phyloP scores from a whole-genome alignment of 2,329 filamentous ascomycete genomes.

The Pezicula neosporulosa region DNA sequence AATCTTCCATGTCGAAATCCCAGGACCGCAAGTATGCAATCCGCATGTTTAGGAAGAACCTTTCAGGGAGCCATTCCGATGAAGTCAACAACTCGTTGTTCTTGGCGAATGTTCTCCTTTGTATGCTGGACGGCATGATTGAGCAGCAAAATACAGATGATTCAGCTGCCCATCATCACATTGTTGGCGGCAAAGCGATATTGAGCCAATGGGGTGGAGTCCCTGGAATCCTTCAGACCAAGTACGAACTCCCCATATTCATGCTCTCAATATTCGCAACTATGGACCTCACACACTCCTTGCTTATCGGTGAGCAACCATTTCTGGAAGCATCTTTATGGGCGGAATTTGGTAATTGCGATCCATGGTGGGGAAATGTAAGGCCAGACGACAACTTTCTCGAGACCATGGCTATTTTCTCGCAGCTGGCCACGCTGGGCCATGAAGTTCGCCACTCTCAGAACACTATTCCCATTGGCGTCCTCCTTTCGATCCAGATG shows the following conservation, averaged over 20 bases:
- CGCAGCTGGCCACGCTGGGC: conserved; percentile 31
- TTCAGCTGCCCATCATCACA: conserved; percentile 21
- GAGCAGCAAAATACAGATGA: conserved; percentile 20
- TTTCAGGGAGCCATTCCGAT: conserved; percentile 29
- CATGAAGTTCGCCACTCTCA: conserved; percentile 22
- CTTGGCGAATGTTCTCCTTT: conserved; percentile 39
- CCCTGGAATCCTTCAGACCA: conserved; percentile 16
- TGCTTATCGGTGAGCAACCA: conserved; percentile 35
- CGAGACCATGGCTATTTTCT: conserved; percentile 28
- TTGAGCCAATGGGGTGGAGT: conserved; percentile 23
- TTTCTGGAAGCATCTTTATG: conserved; percentile 35
- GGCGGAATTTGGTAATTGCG: conserved; percentile 34
- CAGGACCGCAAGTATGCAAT: conserved; percentile 23
- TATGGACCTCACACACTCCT: conserved; percentile 37
- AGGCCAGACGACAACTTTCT: conserved; percentile 26
- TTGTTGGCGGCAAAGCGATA: conserved; percentile 23
- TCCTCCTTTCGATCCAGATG: conserved; percentile 20
- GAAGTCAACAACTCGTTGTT: conserved; percentile 31
- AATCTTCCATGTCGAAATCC: conserved; percentile 18
- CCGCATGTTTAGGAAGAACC: conserved; percentile 27
- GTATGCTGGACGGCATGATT: conserved; percentile 31
- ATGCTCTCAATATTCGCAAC: conserved; percentile 41
- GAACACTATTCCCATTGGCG: conserved; percentile 19
- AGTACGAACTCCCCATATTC: conserved; percentile 28
- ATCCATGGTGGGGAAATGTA: conserved; percentile 38